A percentile compares a stretch with the other conserved stretches of the same genome.
Evolutionary conservation across 257 asterid species (phyloP).

Genomic region (Euphrasia confusa): DNA sequence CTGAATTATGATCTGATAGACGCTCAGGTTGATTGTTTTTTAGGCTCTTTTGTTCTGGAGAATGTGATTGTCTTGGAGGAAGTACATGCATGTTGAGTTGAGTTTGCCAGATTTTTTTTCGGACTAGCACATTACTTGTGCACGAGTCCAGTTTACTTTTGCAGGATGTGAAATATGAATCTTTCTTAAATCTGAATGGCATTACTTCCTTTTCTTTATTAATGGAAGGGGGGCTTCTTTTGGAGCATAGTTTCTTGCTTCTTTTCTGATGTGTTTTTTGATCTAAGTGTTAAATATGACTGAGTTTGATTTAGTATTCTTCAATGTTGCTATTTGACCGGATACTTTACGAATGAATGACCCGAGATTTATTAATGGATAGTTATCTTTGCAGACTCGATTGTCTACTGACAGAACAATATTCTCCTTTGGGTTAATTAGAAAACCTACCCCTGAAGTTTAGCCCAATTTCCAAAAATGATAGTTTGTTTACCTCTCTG

Average conservation of each 20-base stretch:
- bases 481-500: too few species aligned
- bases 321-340: not conserved
- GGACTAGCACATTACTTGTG: not conserved
- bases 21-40: constrained; percentile 55
- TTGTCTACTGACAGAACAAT: not conserved
- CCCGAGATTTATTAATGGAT: not conserved
- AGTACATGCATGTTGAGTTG: constrained; percentile 63
- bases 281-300: too few species aligned
- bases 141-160: not conserved
- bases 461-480: too few species aligned
- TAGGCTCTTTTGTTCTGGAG: constrained; percentile 59
- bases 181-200: too few species aligned
- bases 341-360: not conserved
- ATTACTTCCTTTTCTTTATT: too few species aligned
- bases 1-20: constrained; percentile 73
- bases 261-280: not conserved
- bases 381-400: not conserved
- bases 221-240: not conserved
- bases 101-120: constrained; percentile 27
- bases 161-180: not conserved
- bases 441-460: too few species aligned
- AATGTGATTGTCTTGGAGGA: constrained; percentile 81
- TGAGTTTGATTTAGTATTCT: too few species aligned
- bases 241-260: not conserved
- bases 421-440: too few species aligned